phyloP scores from a whole-genome alignment of 2,329 filamentous ascomycete genomes.

The Fusarium sublunatum region DNA sequence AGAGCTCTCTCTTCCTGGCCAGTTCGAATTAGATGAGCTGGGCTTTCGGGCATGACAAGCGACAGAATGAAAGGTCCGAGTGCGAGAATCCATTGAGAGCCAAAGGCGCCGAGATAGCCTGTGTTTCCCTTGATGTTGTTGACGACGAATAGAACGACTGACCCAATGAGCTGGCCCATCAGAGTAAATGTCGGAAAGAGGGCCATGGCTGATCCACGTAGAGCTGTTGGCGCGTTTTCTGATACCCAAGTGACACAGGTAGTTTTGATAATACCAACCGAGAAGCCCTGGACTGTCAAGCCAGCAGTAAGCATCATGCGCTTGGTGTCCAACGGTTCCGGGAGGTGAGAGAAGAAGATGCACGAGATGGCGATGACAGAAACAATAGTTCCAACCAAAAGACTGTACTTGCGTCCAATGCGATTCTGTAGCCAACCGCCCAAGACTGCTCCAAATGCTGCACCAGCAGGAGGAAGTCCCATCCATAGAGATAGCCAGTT shows the following conservation, averaged over 20 bases:
- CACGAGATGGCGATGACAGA: constrained; percentile 40
- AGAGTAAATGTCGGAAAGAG: constrained; percentile 46
- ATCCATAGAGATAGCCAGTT: constrained; percentile 48
- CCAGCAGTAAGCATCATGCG: constrained; percentile 45
- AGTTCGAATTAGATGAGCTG: constrained; percentile 38
- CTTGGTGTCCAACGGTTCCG: constrained; percentile 14
- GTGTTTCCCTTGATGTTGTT: constrained; percentile 31
- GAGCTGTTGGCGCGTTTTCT: constrained; percentile 44
- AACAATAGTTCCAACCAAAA: constrained; percentile 42
- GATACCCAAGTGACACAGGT: constrained; percentile 54
- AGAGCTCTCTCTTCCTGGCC: constrained; percentile 33
- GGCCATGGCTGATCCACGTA: constrained; percentile 46
- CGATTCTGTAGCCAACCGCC: constrained; percentile 47
- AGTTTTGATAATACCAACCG: constrained; percentile 44
- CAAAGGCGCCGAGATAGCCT: constrained; percentile 44
- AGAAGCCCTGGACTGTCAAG: constrained; percentile 43
- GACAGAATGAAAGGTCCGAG: constrained; percentile 40
- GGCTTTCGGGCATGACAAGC: constrained; percentile 45
- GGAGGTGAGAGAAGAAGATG: constrained; percentile 47
- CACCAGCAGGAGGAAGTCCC: constrained; percentile 38
- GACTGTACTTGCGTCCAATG: constrained; percentile 42
- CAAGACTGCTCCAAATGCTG: constrained; percentile 41
- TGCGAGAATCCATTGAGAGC: constrained; percentile 42
- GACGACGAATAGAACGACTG: constrained; percentile 39
- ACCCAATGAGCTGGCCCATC: constrained; percentile 44